Evolutionary conservation across 805 yeast genomes (phyloP).

Genomic region (Saturnispora dispora): DNA sequence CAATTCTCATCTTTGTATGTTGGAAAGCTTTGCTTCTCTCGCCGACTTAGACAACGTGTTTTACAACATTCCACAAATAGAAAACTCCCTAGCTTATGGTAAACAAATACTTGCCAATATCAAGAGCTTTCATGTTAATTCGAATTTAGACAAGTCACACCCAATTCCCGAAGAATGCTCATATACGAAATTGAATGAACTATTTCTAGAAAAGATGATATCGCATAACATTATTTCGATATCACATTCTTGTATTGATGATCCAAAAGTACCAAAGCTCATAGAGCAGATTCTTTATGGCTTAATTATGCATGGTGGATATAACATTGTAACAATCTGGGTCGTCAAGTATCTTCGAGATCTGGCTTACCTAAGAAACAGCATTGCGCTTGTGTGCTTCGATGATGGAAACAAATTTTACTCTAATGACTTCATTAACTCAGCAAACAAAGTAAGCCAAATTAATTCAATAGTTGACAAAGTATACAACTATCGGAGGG

Average conservation of each 20-base stretch:
- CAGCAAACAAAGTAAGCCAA: neutral
- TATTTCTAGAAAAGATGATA: slow-evolving; percentile 6
- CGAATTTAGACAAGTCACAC: neutral
- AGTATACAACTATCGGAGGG: neutral
- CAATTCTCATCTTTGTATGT: neutral
- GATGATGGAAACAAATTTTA: slow-evolving; percentile 12
- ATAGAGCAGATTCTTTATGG: slow-evolving; percentile 10
- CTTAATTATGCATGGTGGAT: slow-evolving; percentile 14
- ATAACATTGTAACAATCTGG: slow-evolving; percentile 12
- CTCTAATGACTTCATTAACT: neutral
- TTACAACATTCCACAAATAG: neutral
- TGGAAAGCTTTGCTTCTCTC: slow-evolving; percentile 1
- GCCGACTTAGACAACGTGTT: neutral
- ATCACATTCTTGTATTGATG: slow-evolving; percentile 7
- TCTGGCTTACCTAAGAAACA: slow-evolving; percentile 5
- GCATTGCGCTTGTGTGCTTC: slow-evolving; percentile 9
- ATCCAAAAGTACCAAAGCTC: slow-evolving; percentile 9
- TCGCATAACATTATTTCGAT: slow-evolving; percentile 7
- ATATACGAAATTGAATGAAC: slow-evolving; percentile 1
- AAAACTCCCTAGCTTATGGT: neutral
- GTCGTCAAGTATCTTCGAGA: slow-evolving; percentile 10
- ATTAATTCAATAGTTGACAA: neutral
- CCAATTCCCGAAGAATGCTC: neutral
- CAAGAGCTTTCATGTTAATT: neutral
- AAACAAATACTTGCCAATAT: slow-evolving; percentile 4